phyloP scores from a whole-genome alignment of 228 moss, liverwort and hornwort species.

The Sphagnum magellanicum region DNA sequence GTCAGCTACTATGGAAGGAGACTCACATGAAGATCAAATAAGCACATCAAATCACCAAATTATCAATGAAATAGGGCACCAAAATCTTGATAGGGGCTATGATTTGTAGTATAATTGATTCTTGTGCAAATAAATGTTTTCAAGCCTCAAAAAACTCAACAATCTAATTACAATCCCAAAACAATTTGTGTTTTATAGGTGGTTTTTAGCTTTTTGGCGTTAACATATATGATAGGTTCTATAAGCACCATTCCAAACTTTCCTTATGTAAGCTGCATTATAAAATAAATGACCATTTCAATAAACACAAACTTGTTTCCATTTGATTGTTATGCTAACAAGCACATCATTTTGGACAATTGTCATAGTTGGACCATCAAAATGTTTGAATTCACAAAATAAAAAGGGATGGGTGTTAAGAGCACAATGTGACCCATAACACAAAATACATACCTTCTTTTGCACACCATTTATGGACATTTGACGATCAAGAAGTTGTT shows the following conservation, averaged over 20 bases:
- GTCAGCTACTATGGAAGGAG: conserved; percentile 45
- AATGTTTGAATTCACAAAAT: too few species aligned
- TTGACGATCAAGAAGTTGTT: conserved; percentile 65
- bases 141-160: conserved; percentile 37
- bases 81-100: conserved; percentile 51
- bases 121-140: conserved; percentile 39
- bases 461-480: conserved; percentile 76
- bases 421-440: background rate
- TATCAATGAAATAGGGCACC: conserved; percentile 47
- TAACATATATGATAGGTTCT: conserved; percentile 36
- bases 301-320: too few species aligned
- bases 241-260: background rate
- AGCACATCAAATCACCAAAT: conserved; percentile 47
- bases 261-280: background rate
- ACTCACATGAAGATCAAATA: conserved; percentile 46
- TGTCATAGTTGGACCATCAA: too few species aligned
- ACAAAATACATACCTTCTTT: conserved; percentile 45
- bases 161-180: conserved; percentile 48
- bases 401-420: too few species aligned
- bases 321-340: too few species aligned
- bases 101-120: conserved; percentile 49
- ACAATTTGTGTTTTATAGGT: conserved; percentile 42
- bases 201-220: conserved; percentile 54
- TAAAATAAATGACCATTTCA: background rate
- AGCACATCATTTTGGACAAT: too few species aligned